Conservation (phyloP, 2,329 filamentous ascomycete species). For the Trichophyton simii region DNA sequence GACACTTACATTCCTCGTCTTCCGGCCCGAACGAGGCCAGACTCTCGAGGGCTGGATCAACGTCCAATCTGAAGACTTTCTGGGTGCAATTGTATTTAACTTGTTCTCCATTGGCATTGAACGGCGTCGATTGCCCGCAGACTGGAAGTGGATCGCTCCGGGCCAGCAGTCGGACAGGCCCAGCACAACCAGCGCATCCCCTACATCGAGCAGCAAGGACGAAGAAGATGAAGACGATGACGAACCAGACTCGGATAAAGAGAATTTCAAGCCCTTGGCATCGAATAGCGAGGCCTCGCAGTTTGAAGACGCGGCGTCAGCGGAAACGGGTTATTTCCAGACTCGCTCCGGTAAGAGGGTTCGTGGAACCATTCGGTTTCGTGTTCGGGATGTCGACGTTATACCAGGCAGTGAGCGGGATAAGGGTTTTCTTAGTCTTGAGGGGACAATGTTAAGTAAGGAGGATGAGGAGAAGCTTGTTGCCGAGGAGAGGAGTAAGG, state of each 20-base stretch:
- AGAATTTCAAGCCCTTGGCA: slow-evolving; percentile 28
- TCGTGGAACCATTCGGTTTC: slow-evolving; percentile 58
- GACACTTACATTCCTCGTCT: slow-evolving; percentile 74
- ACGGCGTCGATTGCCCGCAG: slow-evolving; percentile 56
- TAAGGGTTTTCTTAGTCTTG: slow-evolving; percentile 69
- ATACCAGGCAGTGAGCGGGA: slow-evolving; percentile 56
- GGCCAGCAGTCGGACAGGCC: slow-evolving; percentile 20
- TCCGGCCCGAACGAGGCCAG: slow-evolving; percentile 60
- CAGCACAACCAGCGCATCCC: not conserved
- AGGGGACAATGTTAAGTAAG: slow-evolving; percentile 69
- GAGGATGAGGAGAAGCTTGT: slow-evolving; percentile 52
- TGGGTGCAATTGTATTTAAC: slow-evolving; percentile 81
- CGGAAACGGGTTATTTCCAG: slow-evolving; percentile 60
- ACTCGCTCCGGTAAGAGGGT: slow-evolving; percentile 58
- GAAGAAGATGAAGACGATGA: slow-evolving; percentile 16
- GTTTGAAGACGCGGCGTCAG: slow-evolving; percentile 38
- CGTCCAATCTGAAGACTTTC: slow-evolving; percentile 74
- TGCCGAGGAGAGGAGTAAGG: slow-evolving; percentile 37
- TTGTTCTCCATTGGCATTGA: slow-evolving; percentile 86
- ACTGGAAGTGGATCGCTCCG: slow-evolving; percentile 68
- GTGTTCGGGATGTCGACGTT: slow-evolving; percentile 69
- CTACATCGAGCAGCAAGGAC: not conserved
- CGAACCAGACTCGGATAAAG: slow-evolving; percentile 26
- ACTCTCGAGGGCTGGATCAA: slow-evolving; percentile 72
- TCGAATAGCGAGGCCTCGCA: slow-evolving; percentile 18